Evolutionary conservation across 257 asterid genomes (phyloP).

Genomic region (Solanum bulbocastanum): DNA sequence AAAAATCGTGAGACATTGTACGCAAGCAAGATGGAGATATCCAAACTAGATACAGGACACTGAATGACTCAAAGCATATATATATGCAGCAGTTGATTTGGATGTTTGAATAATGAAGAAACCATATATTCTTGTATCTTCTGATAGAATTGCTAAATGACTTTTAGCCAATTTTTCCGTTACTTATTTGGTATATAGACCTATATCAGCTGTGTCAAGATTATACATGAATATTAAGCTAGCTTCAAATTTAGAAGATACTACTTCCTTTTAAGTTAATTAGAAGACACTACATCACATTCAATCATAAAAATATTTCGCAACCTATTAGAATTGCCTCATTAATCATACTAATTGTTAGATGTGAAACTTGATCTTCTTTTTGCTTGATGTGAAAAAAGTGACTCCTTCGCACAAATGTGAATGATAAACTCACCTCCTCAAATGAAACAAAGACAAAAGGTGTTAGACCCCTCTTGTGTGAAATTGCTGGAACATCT

Average conservation of each 20-base stretch:
- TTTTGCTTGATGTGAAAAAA: not conserved
- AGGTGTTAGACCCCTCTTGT: slow-evolving; percentile 76
- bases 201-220: not conserved
- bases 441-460: slow-evolving; percentile 91
- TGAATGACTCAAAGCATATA: not conserved
- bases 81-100: not conserved
- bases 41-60: not conserved
- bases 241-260: not conserved
- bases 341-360: not conserved
- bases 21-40: not conserved
- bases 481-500: slow-evolving; percentile 83
- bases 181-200: not conserved
- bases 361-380: not conserved
- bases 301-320: not conserved
- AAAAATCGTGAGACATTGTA: not conserved
- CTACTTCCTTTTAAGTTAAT: not conserved
- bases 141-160: not conserved
- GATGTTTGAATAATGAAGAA: not conserved
- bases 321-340: not conserved
- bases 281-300: not conserved
- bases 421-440: slow-evolving; percentile 44
- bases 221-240: not conserved
- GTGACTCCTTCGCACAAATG: not conserved
- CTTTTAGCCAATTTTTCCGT: not conserved
- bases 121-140: not conserved